Evolutionary conservation across 2,329 filamentous ascomycete genomes (phyloP), one percentile per base, ranked within the genome.

Genomic region (Myriosclerotinia scirpicola): DNA sequence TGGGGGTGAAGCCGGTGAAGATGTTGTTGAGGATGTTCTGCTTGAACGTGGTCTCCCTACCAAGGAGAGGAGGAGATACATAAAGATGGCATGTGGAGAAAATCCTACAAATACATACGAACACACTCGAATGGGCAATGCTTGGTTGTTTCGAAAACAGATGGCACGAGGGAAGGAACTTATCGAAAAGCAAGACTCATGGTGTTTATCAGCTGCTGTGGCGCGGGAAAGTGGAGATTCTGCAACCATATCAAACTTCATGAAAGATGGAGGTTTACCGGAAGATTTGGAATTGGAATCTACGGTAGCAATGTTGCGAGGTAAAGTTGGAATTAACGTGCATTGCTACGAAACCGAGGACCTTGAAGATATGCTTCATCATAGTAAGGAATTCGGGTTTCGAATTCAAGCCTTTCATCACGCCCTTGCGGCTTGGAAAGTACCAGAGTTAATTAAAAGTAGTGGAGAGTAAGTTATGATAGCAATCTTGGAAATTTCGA

Each of bases 1-100:
- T 46, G 69, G 77, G 11, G 79, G 79, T 15, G 68, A 72, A 22
- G 62, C 75, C 64, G 75, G 73, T 1, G 79, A 81, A 64, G 76
- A 76, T 14, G 75, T 80, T 12, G 77, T 81, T 14, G 79, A 79
- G 67, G 80, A 81, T 58, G 70, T 81, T 55, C 71, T 81, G 12
- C 73, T 81, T 17, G 80, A 81, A 71, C 75, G 77, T 64, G 78
- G 78, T 6, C 65, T 80, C 8, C 74, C 76, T 0, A 34, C 68
- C 15, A 66, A 69, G 11, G 73, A 78, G 38, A 75, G 78, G 58
- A 69, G 73, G 54, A 67, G 74, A 40, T 81, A 80, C 69, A 78
- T 82, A 75, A 82, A 82, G 71, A 80, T 81, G 77, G 80, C 80
- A 0, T 80, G 79, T 68, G 80, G 80, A 11, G 80, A 81, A 71